Evolutionary conservation across 179 eudicot genomes (phyloP).

Genomic region (Sideroxylon spinosum): DNA sequence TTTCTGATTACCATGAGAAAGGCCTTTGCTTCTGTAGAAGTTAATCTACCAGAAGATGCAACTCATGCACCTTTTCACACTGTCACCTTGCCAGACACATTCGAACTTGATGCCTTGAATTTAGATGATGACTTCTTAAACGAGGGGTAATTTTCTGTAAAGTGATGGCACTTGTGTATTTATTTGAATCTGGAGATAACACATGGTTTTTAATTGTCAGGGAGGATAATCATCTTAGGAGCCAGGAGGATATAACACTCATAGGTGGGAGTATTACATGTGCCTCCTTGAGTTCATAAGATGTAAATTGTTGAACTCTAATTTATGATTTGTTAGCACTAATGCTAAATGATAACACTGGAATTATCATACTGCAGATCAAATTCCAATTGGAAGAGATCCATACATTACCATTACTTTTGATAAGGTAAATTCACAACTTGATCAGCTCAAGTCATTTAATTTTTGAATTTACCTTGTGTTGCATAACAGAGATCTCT

Average conservation of each 20-base stretch:
- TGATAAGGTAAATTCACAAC: slow-evolving; percentile 48
- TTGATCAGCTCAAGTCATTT: background rate
- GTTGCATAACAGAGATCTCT: background rate
- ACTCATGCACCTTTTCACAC: slow-evolving; percentile 68
- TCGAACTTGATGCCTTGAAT: slow-evolving; percentile 59
- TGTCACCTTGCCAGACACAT: slow-evolving; percentile 79
- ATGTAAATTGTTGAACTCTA: background rate
- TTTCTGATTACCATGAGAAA: slow-evolving; percentile 44
- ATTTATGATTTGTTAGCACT: background rate
- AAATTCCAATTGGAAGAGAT: slow-evolving; percentile 43
- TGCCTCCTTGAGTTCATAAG: background rate
- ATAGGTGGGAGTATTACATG: slow-evolving; percentile 27
- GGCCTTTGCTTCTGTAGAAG: slow-evolving; percentile 44
- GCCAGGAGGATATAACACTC: slow-evolving; percentile 64
- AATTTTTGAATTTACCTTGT: background rate
- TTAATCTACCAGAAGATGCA: slow-evolving; percentile 73
- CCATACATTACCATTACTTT: slow-evolving; percentile 60
- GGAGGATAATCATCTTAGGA: slow-evolving; percentile 47
- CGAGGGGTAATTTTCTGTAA: slow-evolving; percentile 45
- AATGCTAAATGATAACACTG: slow-evolving; percentile 1
- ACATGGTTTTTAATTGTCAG: slow-evolving; percentile 28
- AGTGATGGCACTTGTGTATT: background rate
- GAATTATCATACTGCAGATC: slow-evolving; percentile 38
- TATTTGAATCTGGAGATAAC: slow-evolving; percentile 6
- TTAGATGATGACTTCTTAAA: slow-evolving; percentile 31